Percentiles rank a stretch among this genome's conserved stretches.
These are phyloP conservation scores for Parastagonospora nodorum DNA, from an alignment of 2,329 filamentous ascomycete genomes.

Conservation along the genomic window DNA sequence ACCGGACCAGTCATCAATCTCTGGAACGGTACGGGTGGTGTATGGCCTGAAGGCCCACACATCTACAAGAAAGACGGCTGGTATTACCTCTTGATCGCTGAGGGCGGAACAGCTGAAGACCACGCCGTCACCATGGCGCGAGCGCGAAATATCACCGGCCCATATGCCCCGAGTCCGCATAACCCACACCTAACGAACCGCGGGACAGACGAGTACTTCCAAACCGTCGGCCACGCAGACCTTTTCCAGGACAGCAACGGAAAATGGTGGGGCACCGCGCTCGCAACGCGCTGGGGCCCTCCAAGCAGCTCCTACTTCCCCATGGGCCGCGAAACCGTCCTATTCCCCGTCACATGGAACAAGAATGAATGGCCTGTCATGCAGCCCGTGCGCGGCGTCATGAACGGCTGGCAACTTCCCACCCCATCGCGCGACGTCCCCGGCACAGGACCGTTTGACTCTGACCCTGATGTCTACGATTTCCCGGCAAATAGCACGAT, in stretches of 20 bases:
- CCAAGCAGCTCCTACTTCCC: conserved; percentile 15
- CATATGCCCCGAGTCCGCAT: conserved; percentile 34
- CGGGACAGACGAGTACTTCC: conserved; percentile 43
- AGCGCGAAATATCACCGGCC: conserved; percentile 39
- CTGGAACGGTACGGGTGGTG: conserved; percentile 45
- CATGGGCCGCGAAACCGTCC: conserved; percentile 36
- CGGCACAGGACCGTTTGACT: conserved; percentile 47
- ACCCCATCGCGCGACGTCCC: conserved; percentile 37
- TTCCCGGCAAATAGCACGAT: conserved; percentile 52
- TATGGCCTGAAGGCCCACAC: conserved; percentile 43
- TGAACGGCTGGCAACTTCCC: conserved; percentile 51
- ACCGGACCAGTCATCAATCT: conserved; percentile 27
- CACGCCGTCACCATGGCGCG: conserved; percentile 45
- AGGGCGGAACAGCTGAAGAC: conserved; percentile 41
- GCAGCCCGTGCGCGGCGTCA: conserved; percentile 50
- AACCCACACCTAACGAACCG: conserved; percentile 48
- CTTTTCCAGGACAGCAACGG: conserved; percentile 30
- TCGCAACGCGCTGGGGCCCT: conserved; percentile 28
- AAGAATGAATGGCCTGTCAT: conserved; percentile 51
- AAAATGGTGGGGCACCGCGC: conserved; percentile 31
- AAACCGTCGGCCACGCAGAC: conserved; percentile 36
- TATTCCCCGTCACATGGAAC: conserved; percentile 31
- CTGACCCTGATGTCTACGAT: conserved; percentile 51
- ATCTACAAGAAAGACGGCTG: conserved; percentile 43
- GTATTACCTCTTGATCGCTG: conserved; percentile 42